phyloP scores from a whole-genome alignment of 1,284 basidiomycete genomes.

The Coniferiporia sulphurascens region DNA sequence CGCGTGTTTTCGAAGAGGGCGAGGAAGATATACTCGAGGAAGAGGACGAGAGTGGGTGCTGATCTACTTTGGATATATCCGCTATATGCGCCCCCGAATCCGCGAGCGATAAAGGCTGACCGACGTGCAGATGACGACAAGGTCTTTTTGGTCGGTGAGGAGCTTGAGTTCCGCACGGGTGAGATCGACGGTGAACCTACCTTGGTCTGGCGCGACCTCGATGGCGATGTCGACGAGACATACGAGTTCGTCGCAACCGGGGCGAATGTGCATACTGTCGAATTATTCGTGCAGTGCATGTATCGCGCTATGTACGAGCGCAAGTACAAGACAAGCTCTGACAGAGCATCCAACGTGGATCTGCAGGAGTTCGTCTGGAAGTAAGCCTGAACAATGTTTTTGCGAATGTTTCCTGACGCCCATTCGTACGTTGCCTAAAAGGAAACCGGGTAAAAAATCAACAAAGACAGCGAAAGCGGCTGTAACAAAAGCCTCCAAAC shows the following conservation, averaged over 20 bases:
- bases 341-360: slow-evolving; percentile 61
- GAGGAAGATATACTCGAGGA: slow-evolving; percentile 93
- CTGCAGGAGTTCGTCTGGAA: slow-evolving; percentile 75
- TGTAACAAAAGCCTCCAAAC: slow-evolving; percentile 21
- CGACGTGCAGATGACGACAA: slow-evolving; percentile 82
- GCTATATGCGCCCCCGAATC: slow-evolving; percentile 1
- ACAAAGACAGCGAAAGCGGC: slow-evolving; percentile 26
- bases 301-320: slow-evolving; percentile 93
- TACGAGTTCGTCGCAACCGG: slow-evolving; percentile 79
- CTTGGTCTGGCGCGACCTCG: slow-evolving; percentile 87
- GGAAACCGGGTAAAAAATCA: slow-evolving; percentile 14
- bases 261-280: slow-evolving; percentile 78
- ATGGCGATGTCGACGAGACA: slow-evolving; percentile 76
- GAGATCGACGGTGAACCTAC: slow-evolving; percentile 77
- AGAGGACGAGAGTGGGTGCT: slow-evolving; percentile 84
- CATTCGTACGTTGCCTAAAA: slow-evolving; percentile 5
- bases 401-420: neutral
- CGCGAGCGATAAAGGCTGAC: slow-evolving; percentile 12
- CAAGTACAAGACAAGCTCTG: slow-evolving; percentile 74
- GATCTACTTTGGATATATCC: slow-evolving; percentile 2
- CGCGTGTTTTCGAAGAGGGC: slow-evolving; percentile 91
- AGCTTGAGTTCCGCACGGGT: slow-evolving; percentile 78
- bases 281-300: slow-evolving; percentile 90
- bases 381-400: slow-evolving; percentile 45
- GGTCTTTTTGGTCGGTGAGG: slow-evolving; percentile 86